These are phyloP conservation scores for Maudiozyma barnettii DNA, from an alignment of 805 yeast genomes.

Conservation along the genomic window DNA sequence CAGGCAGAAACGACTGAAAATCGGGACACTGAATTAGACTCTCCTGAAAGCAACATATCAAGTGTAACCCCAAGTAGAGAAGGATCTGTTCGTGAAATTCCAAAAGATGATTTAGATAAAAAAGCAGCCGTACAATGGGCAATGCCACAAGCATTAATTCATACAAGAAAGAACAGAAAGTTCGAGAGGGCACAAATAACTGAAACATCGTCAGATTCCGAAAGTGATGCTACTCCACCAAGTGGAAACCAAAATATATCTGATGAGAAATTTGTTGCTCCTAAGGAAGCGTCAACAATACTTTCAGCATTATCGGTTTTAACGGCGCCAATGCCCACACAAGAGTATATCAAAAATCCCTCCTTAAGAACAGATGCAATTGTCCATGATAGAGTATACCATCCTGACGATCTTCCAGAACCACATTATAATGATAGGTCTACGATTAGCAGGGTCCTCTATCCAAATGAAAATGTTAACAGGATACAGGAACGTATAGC, in stretches of 20 bases:
- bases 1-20: neutral
- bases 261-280: conserved; percentile 30
- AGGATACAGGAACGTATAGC: conserved; percentile 63
- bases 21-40: neutral
- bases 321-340: conserved; percentile 71
- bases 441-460: conserved; percentile 20
- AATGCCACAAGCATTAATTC: conserved; percentile 19
- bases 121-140: conserved; percentile 22
- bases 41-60: neutral
- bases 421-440: conserved; percentile 30
- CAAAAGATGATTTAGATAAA: conserved; percentile 20
- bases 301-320: conserved; percentile 70
- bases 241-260: conserved; percentile 2
- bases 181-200: conserved; percentile 21
- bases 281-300: conserved; percentile 69
- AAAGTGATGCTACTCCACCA: conserved; percentile 2
- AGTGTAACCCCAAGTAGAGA: neutral
- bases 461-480: conserved; percentile 26
- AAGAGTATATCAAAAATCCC: conserved; percentile 61
- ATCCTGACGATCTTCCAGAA: conserved; percentile 56
- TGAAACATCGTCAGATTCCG: conserved; percentile 5
- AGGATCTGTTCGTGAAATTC: conserved; percentile 16
- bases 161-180: conserved; percentile 12
- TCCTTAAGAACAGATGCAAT: conserved; percentile 52
- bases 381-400: conserved; percentile 73